Conservation (phyloP, 2,329 filamentous ascomycete species). For the Ceratocystis colombiana region DNA sequence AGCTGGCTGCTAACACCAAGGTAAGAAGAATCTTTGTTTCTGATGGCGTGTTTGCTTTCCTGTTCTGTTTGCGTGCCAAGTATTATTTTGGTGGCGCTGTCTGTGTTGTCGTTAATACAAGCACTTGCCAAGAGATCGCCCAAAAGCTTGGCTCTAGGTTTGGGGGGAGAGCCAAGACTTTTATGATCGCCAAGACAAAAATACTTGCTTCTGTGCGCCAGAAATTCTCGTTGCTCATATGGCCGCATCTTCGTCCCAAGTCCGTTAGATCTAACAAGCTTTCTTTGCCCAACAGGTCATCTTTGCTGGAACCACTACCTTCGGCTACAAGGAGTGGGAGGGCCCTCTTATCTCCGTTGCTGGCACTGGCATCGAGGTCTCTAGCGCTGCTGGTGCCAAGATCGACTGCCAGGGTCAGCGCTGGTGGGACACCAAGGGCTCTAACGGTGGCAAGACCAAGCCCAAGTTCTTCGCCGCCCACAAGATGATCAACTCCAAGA, state of each 20-base stretch:
- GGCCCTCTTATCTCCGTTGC: conserved; percentile 54
- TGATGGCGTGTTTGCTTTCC: background rate
- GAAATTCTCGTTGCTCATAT: background rate
- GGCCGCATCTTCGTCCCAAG: background rate
- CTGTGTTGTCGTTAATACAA: background rate
- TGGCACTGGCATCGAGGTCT: conserved; percentile 46
- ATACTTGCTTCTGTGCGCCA: background rate
- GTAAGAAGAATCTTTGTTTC: background rate
- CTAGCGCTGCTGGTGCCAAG: conserved; percentile 40
- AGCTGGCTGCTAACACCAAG: conserved; percentile 41
- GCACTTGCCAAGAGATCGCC: conserved; percentile 14
- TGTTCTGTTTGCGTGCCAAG: background rate
- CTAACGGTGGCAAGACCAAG: conserved; percentile 52
- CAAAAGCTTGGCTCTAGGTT: background rate
- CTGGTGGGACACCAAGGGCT: conserved; percentile 54
- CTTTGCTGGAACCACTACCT: conserved; percentile 57
- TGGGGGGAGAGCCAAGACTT: background rate
- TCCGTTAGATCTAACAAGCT: conserved; percentile 10
- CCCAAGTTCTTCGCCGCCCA: conserved; percentile 50
- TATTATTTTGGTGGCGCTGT: background rate
- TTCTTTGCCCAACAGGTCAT: conserved; percentile 36
- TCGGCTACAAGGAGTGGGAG: conserved; percentile 54
- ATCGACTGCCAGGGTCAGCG: conserved; percentile 47
- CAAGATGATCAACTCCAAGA: conserved; percentile 33
- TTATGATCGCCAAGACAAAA: conserved; percentile 27